Percentiles rank a stretch among this genome's conserved stretches.
These are phyloP conservation scores for Sungouiella thailandica DNA, from an alignment of 805 yeast species.

Conservation along the genomic window DNA sequence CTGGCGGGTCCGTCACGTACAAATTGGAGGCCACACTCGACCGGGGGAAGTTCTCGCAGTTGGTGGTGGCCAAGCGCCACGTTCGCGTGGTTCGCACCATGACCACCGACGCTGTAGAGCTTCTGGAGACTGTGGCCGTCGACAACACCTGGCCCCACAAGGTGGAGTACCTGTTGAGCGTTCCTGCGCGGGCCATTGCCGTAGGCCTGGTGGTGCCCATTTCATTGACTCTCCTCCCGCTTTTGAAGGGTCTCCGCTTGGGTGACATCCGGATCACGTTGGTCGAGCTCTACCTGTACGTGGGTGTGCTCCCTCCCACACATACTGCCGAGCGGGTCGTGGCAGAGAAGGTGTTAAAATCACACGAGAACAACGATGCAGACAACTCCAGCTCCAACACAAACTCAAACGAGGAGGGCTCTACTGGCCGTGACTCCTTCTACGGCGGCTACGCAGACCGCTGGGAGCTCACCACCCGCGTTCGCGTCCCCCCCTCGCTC, in stretches of 20 bases:
- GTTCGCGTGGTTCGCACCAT: constrained; percentile 80
- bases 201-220: constrained; percentile 78
- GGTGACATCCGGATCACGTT: constrained; percentile 70
- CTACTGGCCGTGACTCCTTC: too few relatives aligned
- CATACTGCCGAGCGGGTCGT: constrained; percentile 62
- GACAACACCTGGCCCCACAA: constrained; percentile 95
- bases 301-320: constrained; percentile 52
- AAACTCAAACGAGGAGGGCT: too few relatives aligned
- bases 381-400: too few relatives aligned
- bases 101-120: constrained; percentile 80
- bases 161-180: constrained; percentile 81
- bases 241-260: constrained; percentile 71
- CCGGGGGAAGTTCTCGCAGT: constrained; percentile 69
- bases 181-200: constrained; percentile 85
- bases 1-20: constrained; percentile 70
- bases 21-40: constrained; percentile 76
- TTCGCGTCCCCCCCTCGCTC: constrained; percentile 69
- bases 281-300: constrained; percentile 61
- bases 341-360: constrained; percentile 39
- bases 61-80: constrained; percentile 62
- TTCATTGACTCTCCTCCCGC: constrained; percentile 67
- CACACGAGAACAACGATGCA: constrained; percentile 39
- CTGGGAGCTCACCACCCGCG: constrained; percentile 67
- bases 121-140: constrained; percentile 87
- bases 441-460: constrained; percentile 37